Evolutionary conservation across 805 yeast species (phyloP), one percentile per base, ranked within the genome.

Genomic region (Ogataea glucozyma): DNA sequence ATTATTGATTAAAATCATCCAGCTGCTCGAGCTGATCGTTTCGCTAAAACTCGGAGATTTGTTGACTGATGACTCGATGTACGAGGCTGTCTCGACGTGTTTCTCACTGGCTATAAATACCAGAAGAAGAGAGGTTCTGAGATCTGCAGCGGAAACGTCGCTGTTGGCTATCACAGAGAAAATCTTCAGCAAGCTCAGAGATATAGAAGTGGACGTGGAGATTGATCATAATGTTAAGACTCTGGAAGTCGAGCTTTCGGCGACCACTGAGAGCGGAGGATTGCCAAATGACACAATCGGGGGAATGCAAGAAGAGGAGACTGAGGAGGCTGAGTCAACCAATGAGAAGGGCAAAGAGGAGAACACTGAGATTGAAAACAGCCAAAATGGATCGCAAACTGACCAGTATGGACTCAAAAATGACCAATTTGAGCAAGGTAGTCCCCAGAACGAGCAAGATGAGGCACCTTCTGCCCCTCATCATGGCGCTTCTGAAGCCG

Each of bases 21-120:
- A 84, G 32, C 69, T 91, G 19, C 70, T 91, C 53, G 91, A 88
- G 52, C 62, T 67, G 17, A 73, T 90, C 12, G 73, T 89, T 12
- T 70, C 73, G 16, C 79, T 90, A n/a, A 74, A 75, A 1, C 68
- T 82, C 33, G 84, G 91, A 18, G 73, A 71, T 20, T 57, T 78
- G n/a, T 66, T 91, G 31, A 79, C 91, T 1, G 91, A 89, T 61
- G 88, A 88, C 32, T 82, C 85, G 17, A 77, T 93, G 46, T 83
- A 86, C 49, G 97, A 91, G 58, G 89, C 89, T 20, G 78, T 90
- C 21, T 96, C 91, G 56, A 90, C 97, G 0, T 87, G 96, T 44
- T 75, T 93, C 58, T 83, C 95, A 4, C 75, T 93, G 64, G 96
- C 97, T 2, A 88, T 95, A 57, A 95, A 93, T 61, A 87, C 88